Base-by-base conservation (phyloP, 1,284 basidiomycete species). In the Rhodotorula sp. region DNA sequence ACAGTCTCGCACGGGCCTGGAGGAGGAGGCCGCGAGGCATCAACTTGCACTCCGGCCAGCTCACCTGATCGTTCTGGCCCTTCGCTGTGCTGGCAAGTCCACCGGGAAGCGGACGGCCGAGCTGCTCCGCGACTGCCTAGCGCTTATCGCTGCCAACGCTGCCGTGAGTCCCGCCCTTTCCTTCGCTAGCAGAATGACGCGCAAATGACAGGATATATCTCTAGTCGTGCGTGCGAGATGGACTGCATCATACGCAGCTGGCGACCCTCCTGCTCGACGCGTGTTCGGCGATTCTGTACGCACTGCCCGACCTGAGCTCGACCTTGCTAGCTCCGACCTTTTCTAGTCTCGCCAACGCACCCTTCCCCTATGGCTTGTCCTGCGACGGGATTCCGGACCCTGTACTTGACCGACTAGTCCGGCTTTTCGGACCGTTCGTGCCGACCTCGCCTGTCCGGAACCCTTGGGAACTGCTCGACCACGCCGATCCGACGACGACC, bases 391-490 rank as follows among this genome's bases (percentile, higher is more conserved):
- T 71, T 8, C 67, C 71, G 14, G 64, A 75, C 54, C 26, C 64
- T 37, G 69, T 60, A 26, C 61, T 71, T 12, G 57, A 60, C 18
- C 68, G 74, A 22, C 69, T 75, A 15, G 62, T 49, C 3, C 69
- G 64, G 6, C 67, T 75, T 30, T 73, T 75, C 60, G 74, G 71
- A 12, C 44, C 56, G 3, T 55, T 44, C 30, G 24, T 46, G 4
- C 68, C 68, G 0, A 10, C 71, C 2, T 48, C 55, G 4, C 42
- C 56, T 10, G 61, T 70, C 10, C 58, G 64, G 4, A 75, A 75
- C 26, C 71, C 74, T 1, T 75, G 74, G 74, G 74, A 75, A 26
- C 62, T 75, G 15, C 62, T 75, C 56, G 74, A 73, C 29, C 66
- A 73, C 53, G 58, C 69, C 45, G 74, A 75, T n/a, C 44, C 69